Percentiles rank a stretch among this genome's conserved stretches.
phyloP scores from a whole-genome alignment of 441 rosid species.

The Lagerstroemia fauriei region DNA sequence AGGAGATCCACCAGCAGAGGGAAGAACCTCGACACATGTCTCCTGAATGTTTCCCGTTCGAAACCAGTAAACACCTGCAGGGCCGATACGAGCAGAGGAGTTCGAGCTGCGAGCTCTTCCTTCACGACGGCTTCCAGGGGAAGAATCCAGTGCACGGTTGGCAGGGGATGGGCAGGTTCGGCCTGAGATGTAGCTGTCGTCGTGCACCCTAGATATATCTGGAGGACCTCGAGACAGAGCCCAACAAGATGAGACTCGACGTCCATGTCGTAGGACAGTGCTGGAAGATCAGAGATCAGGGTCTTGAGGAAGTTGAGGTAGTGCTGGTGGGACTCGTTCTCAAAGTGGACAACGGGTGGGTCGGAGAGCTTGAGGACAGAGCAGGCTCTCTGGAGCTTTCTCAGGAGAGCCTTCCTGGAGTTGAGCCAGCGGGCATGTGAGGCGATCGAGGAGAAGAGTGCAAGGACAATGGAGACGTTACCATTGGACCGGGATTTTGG shows the following conservation, averaged over 20 bases:
- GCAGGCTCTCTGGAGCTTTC: slow-evolving; percentile 75
- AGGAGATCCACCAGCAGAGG: slow-evolving; percentile 42
- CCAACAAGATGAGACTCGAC: slow-evolving; percentile 56
- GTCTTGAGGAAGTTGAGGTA: slow-evolving; percentile 68
- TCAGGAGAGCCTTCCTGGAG: slow-evolving; percentile 52
- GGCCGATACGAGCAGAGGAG: slow-evolving; percentile 64
- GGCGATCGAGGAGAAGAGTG: slow-evolving; percentile 58
- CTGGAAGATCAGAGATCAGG: slow-evolving; percentile 45
- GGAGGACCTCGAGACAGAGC: slow-evolving; percentile 60
- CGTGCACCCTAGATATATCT: slow-evolving; percentile 63
- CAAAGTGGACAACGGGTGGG: slow-evolving; percentile 84
- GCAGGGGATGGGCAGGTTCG: slow-evolving; percentile 32
- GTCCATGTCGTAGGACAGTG: slow-evolving; percentile 48
- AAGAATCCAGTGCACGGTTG: slow-evolving; percentile 57
- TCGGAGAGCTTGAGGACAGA: slow-evolving; percentile 68
- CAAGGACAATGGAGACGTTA: slow-evolving; percentile 48
- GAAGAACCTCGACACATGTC: slow-evolving; percentile 53
- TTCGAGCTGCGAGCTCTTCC: slow-evolving; percentile 83
- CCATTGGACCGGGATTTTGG: slow-evolving; percentile 51
- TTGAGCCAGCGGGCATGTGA: slow-evolving; percentile 74
- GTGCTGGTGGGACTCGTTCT: slow-evolving; percentile 74
- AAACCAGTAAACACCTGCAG: slow-evolving; percentile 55
- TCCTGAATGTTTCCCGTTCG: slow-evolving; percentile 57
- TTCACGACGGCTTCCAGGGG: slow-evolving; percentile 67
- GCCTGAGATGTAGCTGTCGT: slow-evolving; percentile 24